A percentile compares a stretch with the other conserved stretches of the same genome.
These are phyloP conservation scores for Salix udensis DNA, from an alignment of 345 rosid genomes.

Conservation along the genomic window DNA sequence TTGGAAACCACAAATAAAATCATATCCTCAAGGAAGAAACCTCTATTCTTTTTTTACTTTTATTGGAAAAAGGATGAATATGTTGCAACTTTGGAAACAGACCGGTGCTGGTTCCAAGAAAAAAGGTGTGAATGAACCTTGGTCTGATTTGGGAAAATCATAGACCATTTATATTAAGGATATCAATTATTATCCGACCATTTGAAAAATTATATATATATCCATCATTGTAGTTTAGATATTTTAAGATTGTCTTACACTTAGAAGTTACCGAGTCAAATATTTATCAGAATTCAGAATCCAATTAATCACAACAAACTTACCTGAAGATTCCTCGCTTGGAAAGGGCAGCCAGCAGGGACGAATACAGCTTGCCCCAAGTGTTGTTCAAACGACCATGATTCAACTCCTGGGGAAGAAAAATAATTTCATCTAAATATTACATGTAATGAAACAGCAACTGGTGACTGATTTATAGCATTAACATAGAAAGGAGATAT, in stretches of 20 bases:
- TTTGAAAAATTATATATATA: background rate
- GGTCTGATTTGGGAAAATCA: background rate
- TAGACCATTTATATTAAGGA: background rate
- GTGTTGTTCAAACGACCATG: conserved; percentile 82
- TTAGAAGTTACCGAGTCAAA: background rate
- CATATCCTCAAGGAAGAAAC: background rate
- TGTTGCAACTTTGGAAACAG: background rate
- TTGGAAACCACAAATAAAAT: background rate
- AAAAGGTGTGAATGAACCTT: background rate
- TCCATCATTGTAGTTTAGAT: background rate
- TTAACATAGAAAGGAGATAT: background rate
- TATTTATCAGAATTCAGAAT: conserved; percentile 3
- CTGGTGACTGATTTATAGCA: background rate
- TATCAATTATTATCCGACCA: background rate
- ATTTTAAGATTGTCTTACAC: background rate
- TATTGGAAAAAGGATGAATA: background rate
- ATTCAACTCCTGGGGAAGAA: conserved; percentile 69
- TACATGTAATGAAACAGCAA: background rate
- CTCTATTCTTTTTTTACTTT: background rate
- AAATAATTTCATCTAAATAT: background rate
- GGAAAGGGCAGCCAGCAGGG: conserved; percentile 97
- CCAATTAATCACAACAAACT: conserved; percentile 12
- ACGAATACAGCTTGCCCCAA: conserved; percentile 81
- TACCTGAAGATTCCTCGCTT: conserved; percentile 74
- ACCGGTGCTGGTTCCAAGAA: background rate